Percentiles rank a stretch among this genome's conserved stretches.
These are phyloP conservation scores for Alternaria ventricosa DNA, from an alignment of 2,329 filamentous ascomycete genomes.

Conservation along the genomic window DNA sequence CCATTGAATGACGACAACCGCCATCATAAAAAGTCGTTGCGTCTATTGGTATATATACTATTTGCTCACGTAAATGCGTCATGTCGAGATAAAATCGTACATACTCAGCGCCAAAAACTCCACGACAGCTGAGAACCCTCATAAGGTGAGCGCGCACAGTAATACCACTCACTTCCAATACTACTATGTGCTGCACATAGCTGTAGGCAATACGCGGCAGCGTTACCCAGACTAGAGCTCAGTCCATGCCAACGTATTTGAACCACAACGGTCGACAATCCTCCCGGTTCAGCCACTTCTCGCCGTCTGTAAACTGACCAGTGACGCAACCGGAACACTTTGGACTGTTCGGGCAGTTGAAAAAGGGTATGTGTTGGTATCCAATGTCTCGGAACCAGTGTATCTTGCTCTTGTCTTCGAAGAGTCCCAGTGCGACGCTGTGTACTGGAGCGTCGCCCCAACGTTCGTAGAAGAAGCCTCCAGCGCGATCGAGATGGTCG, in stretches of 20 bases:
- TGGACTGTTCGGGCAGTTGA: constrained; percentile 96
- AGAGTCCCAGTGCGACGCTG: constrained; percentile 88
- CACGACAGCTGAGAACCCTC: not conserved
- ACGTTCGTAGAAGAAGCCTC: constrained; percentile 97
- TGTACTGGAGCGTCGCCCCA: constrained; percentile 99
- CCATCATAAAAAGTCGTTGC: not conserved
- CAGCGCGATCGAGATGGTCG: constrained; percentile 88
- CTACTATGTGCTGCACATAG: not conserved
- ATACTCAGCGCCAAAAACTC: not conserved
- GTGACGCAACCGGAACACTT: constrained; percentile 90
- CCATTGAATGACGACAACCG: not conserved
- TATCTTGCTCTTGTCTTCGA: constrained; percentile 88
- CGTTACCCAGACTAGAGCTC: not conserved
- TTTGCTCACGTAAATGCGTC: not conserved
- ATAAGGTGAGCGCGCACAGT: not conserved
- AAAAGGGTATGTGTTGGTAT: constrained; percentile 97
- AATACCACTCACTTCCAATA: not conserved
- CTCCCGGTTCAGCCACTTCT: constrained; percentile 82
- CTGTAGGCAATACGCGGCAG: not conserved
- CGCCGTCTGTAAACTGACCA: constrained; percentile 88
- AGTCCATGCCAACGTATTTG: constrained; percentile 87
- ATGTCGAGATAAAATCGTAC: not conserved
- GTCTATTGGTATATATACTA: constrained; percentile 14
- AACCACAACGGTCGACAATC: constrained; percentile 98
- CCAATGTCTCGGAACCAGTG: constrained; percentile 99